These are phyloP conservation scores for Zygosaccharomyces rouxii DNA, from an alignment of 805 yeast species.

Conservation along the genomic window DNA sequence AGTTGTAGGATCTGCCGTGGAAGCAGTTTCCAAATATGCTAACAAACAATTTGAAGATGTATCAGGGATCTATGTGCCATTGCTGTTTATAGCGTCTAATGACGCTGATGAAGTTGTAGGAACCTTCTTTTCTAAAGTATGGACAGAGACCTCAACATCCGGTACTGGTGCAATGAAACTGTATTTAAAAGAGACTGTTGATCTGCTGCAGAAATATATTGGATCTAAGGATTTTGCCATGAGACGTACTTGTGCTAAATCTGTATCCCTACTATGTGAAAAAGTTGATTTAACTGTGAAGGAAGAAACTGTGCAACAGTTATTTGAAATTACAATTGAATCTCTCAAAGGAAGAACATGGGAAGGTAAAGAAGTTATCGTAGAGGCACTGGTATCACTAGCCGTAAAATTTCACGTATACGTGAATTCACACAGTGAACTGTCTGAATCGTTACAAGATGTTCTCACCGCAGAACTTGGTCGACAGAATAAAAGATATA, in stretches of 20 bases:
- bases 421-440: conserved; percentile 30
- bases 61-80: conserved; percentile 64
- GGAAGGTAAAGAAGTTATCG: conserved; percentile 77
- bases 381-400: conserved; percentile 64
- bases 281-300: conserved; percentile 37
- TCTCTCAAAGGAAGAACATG: conserved; percentile 77
- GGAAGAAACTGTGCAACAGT: conserved; percentile 29
- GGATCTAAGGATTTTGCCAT: conserved; percentile 55
- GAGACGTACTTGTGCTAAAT: conserved; percentile 64
- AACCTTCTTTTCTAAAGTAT: conserved; percentile 52
- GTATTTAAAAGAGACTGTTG: conserved; percentile 64
- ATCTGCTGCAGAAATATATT: conserved; percentile 47
- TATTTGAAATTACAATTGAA: conserved; percentile 52
- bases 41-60: conserved; percentile 61
- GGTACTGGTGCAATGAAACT: conserved; percentile 64
- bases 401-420: conserved; percentile 42
- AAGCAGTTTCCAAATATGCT: conserved; percentile 63
- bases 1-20: conserved; percentile 58
- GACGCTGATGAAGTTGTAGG: conserved; percentile 49
- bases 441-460: conserved; percentile 39
- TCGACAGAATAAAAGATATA: conserved; percentile 63
- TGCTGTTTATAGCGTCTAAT: conserved; percentile 72
- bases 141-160: conserved; percentile 78
- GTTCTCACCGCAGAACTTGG: conserved; percentile 56
- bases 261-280: conserved; percentile 56